Percentiles rank a stretch among this genome's conserved stretches.
Conservation (phyloP, 2,329 filamentous ascomycete species). For the Paraphoma chrysanthemicola region DNA sequence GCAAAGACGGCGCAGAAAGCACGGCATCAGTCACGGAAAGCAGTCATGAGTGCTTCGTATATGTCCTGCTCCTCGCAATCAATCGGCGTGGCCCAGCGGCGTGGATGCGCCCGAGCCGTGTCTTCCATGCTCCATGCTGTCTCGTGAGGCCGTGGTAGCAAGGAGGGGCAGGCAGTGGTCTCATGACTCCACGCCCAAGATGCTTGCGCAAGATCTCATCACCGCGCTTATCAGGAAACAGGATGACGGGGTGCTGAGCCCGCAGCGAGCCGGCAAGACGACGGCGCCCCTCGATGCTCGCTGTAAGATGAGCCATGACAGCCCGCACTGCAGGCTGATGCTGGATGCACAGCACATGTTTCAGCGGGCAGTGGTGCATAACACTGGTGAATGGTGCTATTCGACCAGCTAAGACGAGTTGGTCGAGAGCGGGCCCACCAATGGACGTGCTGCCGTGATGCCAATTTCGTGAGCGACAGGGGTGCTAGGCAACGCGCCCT, state of each 20-base stretch:
- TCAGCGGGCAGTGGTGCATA: slow-evolving; percentile 39
- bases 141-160: slow-evolving; percentile 30
- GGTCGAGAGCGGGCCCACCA: slow-evolving; percentile 37
- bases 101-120: slow-evolving; percentile 15
- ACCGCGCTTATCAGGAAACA: slow-evolving; percentile 15
- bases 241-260: neutral
- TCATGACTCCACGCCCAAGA: slow-evolving; percentile 33
- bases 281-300: neutral
- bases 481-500: slow-evolving; percentile 43
- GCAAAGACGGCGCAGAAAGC: neutral
- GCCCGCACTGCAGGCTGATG: slow-evolving; percentile 10
- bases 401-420: slow-evolving; percentile 33
- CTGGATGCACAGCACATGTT: slow-evolving; percentile 36
- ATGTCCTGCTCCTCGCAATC: slow-evolving; percentile 9
- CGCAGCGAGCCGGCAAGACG: neutral
- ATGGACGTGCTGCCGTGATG: slow-evolving; percentile 39
- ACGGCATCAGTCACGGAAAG: neutral
- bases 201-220: slow-evolving; percentile 19
- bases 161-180: slow-evolving; percentile 34
- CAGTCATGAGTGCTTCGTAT: slow-evolving; percentile 1
- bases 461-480: slow-evolving; percentile 39
- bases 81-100: slow-evolving; percentile 10
- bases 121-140: slow-evolving; percentile 14
- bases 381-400: slow-evolving; percentile 37
- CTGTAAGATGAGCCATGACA: neutral